Base-by-base conservation (phyloP, 352 stramenopile genomes). In the Globisporangium abappressorium region DNA sequence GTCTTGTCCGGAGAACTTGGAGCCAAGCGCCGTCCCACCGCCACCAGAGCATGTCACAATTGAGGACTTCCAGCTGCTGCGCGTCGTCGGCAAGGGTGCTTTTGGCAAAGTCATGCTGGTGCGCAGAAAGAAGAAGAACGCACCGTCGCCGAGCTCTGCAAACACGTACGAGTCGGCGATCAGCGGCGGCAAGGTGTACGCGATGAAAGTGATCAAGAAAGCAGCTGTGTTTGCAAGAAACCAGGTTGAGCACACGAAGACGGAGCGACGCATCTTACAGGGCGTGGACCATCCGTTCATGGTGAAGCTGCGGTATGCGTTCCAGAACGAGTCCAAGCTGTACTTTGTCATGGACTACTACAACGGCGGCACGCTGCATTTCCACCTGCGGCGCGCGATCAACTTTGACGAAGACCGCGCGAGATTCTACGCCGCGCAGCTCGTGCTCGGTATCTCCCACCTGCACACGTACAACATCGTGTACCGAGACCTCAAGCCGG, bases 31-130 rank as follows among this genome's bases (percentile, higher is more conserved):
- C 11, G 38, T 3, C 9, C 57, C 28, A 30, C 51, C 11, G 38
- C 38, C 51, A 24, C 54, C 24, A 3, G 57, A 70, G 30, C 46
- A 65, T 15, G 66, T 70, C 30, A 66, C 58, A 8, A 73, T 61
- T 28, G 41, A 68, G 54, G 47, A 54, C 28, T 61, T 62, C 36
- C 90, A 99, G 66, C 74, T 99, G 3, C 80, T 99, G 26, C 96
- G 94, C 28, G 96, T 99, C 3, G 97, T 99, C 15, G 98, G 98
- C 5, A 97, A 98, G 71, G 98, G 97, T 33, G 94, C 94, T 1
- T 99, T 99, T 73, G 96, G 96, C 22, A 98, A 98, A 69, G 97
- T 99, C 14, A 93, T 97, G 81, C 68, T 96, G 33, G 90, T 96
- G 7, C 75, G 83, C 22, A 57, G 63, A 26, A 81, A 91, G 56